Base-by-base conservation (phyloP, 495 filamentous ascomycete species). In the Penicillium crystallinum region DNA sequence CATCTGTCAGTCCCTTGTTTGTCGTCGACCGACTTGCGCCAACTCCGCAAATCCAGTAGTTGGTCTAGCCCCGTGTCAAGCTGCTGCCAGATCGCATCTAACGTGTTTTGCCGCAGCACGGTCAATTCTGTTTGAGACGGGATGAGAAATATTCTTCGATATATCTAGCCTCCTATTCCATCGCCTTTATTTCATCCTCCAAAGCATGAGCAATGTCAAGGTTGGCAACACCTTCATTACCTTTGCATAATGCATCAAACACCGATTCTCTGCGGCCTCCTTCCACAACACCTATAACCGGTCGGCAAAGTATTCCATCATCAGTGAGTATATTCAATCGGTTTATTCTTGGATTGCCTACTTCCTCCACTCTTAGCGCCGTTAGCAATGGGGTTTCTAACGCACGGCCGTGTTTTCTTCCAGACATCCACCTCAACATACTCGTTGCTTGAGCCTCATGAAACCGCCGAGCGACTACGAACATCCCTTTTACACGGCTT, bases 401-500 rank as follows among this genome's bases (percentile, higher is more conserved):
- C 46, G 33, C 35, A 36, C 19, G 29, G 14, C 47, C 25, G 18
- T 35, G 27, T 41, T 15, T 30, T 35, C 43, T 48, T 14, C 7
- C 43, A 86, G 80, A 76, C 78, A 31, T 73, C 79, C 52, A 85
- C 83, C 45, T 80, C 84, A 23, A 72, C 70, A 35, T 84, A 81
- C 56, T 80, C 84, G 37, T 69, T 77, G 59, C 77, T 96, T 55
- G 82, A 83, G 21, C 77, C 86, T 23, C 75, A 83, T 61, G 88
- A 97, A 66, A 87, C 89, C 21, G 90, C 91, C 43, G 74, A 83
- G 31, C 84, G 81, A 53, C 74, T 97, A 38, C 78, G 85, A 42
- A 90, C 93, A n/a, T 97, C 92, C 21, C 75, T 95, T 21, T 80
- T 74, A 14, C 77, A 89, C 57, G 93, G 93, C 25, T 78, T 99